These are phyloP conservation scores for Neonectria faginata DNA, from an alignment of 2,329 filamentous ascomycete species.

Conservation along the genomic window DNA sequence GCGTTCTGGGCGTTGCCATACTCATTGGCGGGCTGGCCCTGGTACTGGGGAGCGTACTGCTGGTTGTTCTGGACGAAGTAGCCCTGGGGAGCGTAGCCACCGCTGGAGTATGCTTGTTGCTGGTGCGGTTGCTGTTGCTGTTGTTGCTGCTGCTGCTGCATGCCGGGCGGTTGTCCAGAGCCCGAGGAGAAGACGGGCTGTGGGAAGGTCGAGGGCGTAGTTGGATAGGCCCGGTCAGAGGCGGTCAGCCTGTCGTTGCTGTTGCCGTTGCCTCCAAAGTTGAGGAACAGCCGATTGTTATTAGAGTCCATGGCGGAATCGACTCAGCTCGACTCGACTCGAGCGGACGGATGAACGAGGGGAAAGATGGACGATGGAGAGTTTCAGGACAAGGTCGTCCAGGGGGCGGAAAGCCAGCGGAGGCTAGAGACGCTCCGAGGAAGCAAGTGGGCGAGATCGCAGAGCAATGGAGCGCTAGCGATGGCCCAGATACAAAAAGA, in stretches of 20 bases:
- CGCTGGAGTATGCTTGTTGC: slow-evolving; percentile 61
- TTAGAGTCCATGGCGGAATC: slow-evolving; percentile 62
- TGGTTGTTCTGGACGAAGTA: slow-evolving; percentile 75
- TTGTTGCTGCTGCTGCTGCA: slow-evolving; percentile 56
- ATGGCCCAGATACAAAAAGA: slow-evolving; percentile 11
- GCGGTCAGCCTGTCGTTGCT: slow-evolving; percentile 72
- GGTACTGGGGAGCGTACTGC: slow-evolving; percentile 62
- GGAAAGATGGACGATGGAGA: slow-evolving; percentile 39
- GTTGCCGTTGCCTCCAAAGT: slow-evolving; percentile 71
- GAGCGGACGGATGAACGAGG: slow-evolving; percentile 37
- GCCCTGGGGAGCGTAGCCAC: slow-evolving; percentile 58
- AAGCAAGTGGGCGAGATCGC: slow-evolving; percentile 23
- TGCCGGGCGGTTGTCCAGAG: slow-evolving; percentile 38
- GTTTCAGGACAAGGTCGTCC: slow-evolving; percentile 46
- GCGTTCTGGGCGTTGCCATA: slow-evolving; percentile 62
- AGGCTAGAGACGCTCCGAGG: slow-evolving; percentile 15
- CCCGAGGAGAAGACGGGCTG: slow-evolving; percentile 77
- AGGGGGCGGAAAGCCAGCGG: slow-evolving; percentile 28
- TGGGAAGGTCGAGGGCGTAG: slow-evolving; percentile 95
- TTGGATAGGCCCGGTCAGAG: slow-evolving; percentile 79
- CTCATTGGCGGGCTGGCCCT: slow-evolving; percentile 58
- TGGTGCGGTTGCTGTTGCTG: slow-evolving; percentile 60
- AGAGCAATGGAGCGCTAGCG: slow-evolving; percentile 6
- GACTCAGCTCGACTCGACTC: slow-evolving; percentile 36
- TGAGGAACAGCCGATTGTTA: slow-evolving; percentile 74